phyloP scores from a whole-genome alignment of 805 yeast genomes.

The Metschnikowia gruessii region DNA sequence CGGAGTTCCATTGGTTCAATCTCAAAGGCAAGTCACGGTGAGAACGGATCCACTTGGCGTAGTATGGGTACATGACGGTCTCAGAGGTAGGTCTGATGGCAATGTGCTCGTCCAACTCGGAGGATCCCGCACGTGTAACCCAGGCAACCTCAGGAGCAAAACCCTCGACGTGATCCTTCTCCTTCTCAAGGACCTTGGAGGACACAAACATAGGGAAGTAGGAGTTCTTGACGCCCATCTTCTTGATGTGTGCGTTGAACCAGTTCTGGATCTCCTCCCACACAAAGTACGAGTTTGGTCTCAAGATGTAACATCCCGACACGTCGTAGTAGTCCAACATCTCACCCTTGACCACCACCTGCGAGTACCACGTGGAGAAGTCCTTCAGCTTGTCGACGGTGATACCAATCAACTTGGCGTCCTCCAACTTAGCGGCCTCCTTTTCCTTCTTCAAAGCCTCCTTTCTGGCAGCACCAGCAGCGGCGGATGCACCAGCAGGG shows the following conservation, averaged over 20 bases:
- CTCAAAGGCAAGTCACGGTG: constrained; percentile 96
- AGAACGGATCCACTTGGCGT: constrained; percentile 97
- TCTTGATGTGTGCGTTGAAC: constrained; percentile 79
- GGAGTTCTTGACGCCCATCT: constrained; percentile 88
- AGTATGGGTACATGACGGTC: constrained; percentile 99
- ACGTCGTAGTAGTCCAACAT: constrained; percentile 98
- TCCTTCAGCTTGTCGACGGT: constrained; percentile 90
- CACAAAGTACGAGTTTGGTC: constrained; percentile 90
- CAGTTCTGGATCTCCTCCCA: constrained; percentile 94
- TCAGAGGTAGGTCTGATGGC: constrained; percentile 99
- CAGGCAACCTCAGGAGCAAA: constrained; percentile 99
- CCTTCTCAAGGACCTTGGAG: constrained; percentile 86
- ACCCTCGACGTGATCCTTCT: constrained; percentile 98
- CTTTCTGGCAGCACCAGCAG: constrained; percentile 23
- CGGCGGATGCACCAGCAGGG: constrained; percentile 20
- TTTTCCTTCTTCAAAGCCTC: constrained; percentile 37
- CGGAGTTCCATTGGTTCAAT: constrained; percentile 99
- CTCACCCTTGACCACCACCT: constrained; percentile 93
- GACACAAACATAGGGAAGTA: constrained; percentile 99
- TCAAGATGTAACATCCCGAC: constrained; percentile 95
- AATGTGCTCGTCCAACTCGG: constrained; percentile 95
- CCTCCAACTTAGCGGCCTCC: constrained; percentile 60
- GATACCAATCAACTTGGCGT: constrained; percentile 91
- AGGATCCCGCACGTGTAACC: constrained; percentile 95
- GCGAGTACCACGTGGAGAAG: constrained; percentile 97